Evolutionary conservation across 805 yeast genomes (phyloP).

Genomic region (Komagataella pseudopastoris): DNA sequence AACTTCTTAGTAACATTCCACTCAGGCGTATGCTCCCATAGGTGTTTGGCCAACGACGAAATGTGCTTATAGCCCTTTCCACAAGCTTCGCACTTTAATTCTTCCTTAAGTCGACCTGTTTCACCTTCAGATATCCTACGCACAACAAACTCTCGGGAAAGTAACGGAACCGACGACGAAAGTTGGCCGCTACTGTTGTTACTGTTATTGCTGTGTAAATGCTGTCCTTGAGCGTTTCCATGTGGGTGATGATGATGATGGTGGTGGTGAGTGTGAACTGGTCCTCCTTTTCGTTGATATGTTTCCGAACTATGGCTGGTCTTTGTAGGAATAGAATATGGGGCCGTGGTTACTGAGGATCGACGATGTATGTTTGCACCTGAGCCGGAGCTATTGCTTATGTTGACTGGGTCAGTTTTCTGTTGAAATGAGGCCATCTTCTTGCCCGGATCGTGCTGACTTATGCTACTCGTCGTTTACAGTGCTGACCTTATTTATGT

Average conservation of each 20-base stretch:
- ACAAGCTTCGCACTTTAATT: conserved; percentile 78
- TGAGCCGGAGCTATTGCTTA: neutral
- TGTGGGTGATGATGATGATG: neutral
- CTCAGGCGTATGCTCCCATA: conserved; percentile 93
- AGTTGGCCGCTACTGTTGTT: conserved; percentile 1
- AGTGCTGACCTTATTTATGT: neutral
- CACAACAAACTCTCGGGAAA: conserved; percentile 60
- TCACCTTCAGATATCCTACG: conserved; percentile 80
- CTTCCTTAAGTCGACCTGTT: conserved; percentile 73
- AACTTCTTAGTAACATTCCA: conserved; percentile 81
- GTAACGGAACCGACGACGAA: conserved; percentile 10
- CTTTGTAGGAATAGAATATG: neutral
- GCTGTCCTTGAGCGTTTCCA: neutral
- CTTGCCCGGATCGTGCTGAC: neutral
- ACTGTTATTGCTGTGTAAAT: neutral
- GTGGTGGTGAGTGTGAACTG: neutral
- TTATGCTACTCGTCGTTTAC: neutral
- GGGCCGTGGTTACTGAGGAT: neutral
- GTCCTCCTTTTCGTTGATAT: neutral
- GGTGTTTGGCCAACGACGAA: conserved; percentile 74
- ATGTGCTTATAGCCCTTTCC: conserved; percentile 88
- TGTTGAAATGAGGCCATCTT: neutral
- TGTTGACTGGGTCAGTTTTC: neutral
- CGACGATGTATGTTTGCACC: neutral
- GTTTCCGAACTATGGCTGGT: neutral